Conservation (phyloP, 805 yeast species). For the Wickerhamiella vanderwaltii region DNA sequence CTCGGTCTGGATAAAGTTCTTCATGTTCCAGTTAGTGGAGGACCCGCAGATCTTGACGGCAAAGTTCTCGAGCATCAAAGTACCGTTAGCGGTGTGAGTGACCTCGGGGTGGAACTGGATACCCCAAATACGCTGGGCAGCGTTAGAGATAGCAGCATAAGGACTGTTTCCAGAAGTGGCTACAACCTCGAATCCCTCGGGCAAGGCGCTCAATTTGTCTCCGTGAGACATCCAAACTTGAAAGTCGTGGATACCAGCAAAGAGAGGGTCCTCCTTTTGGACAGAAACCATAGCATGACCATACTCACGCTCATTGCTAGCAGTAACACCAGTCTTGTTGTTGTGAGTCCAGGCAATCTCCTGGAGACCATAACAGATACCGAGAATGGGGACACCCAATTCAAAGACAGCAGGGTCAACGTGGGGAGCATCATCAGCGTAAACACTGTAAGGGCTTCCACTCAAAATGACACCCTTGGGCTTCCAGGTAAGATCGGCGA, state of each 20-base stretch:
- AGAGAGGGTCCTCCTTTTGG: constrained; percentile 59
- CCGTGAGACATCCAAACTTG: constrained; percentile 99
- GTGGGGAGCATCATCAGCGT: constrained; percentile 91
- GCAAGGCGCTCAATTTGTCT: constrained; percentile 84
- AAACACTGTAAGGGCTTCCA: constrained; percentile 97
- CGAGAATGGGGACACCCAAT: constrained; percentile 84
- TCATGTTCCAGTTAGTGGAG: constrained; percentile 91
- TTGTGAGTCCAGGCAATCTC: constrained; percentile 91
- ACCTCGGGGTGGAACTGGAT: constrained; percentile 99
- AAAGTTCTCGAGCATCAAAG: constrained; percentile 73
- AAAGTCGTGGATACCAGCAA: constrained; percentile 82
- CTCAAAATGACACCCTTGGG: constrained; percentile 94
- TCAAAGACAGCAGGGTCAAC: constrained; percentile 90
- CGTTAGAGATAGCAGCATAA: constrained; percentile 80
- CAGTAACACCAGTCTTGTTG: constrained; percentile 76
- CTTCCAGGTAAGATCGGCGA: constrained; percentile 79
- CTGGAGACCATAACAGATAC: constrained; percentile 99
- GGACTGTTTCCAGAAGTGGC: constrained; percentile 94
- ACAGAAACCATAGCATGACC: constrained; percentile 89
- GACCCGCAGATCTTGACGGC: constrained; percentile 86
- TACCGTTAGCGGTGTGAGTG: constrained; percentile 89
- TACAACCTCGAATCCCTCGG: constrained; percentile 75
- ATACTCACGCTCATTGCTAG: constrained; percentile 96
- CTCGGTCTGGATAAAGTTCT: constrained; percentile 93
- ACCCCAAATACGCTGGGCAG: constrained; percentile 66